Evolutionary conservation across 1,284 basidiomycete genomes (phyloP), one percentile per base, ranked within the genome.

Genomic region (Apiotrichum gamsii): DNA sequence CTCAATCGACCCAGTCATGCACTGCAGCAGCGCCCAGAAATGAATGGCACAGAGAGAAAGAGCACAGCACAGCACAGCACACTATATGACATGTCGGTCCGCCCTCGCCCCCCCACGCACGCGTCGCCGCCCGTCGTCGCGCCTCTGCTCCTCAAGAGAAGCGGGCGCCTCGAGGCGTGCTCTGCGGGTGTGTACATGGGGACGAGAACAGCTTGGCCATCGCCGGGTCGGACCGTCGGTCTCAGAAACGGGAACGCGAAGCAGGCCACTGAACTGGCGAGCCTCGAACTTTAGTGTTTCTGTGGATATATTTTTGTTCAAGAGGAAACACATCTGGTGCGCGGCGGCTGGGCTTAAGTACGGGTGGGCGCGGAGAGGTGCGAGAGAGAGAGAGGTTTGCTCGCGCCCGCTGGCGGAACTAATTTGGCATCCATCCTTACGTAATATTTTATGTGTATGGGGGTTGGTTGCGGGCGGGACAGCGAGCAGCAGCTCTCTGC

Each of bases 241-340:
- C 57, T 70, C 54, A 67, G 62, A 64, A 63, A 70, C 68, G 68
- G 68, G 68, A 70, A 70, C 68, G 68, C 68, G 67, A 67, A 49
- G 60, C 60, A 57, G 55, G 56, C 56, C 60, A 69, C 63, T 58
- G 65, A 53, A 60, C 62, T 56, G 60, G 51, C 57, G 56, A 57
- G 61, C 59, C 60, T 69, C 66, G 68, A 70, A 70, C 68, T 70
- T 70, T 66, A 62, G 51, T 70, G 68, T 70, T 62, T 64, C 62
- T 63, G 46, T 4, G 34, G 16, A 20, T 18, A 3, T 52, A 35
- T 46, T 49, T 55, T 65, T 66, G 64, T 66, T 66, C 64, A 57
- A 62, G 48, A 55, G 29, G 35, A 39, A 46, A 54, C 37, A 4
- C 8, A 9, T n/a, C 8, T 39, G 23, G n/a, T 5, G 13, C 13